Conservation (phyloP, 768 basidiomycete genomes). For the Fistulinella prunicolor region DNA sequence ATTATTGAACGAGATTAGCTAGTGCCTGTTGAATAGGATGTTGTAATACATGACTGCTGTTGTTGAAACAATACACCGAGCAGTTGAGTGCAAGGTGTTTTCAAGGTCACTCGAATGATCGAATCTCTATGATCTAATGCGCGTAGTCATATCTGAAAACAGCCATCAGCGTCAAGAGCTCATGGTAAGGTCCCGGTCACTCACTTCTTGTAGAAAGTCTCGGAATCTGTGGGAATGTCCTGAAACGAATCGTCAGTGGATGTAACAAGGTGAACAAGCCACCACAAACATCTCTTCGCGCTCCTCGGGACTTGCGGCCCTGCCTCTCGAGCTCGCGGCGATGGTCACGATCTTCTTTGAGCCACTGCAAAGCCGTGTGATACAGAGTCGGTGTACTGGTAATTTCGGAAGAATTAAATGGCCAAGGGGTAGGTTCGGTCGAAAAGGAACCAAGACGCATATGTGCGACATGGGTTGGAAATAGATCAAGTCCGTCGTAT, state of each 20-base stretch:
- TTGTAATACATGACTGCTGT: slow-evolving; percentile 2
- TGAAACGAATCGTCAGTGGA: slow-evolving; percentile 25
- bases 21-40: slow-evolving; percentile 12
- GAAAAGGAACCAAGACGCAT: slow-evolving; percentile 81
- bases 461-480: slow-evolving; percentile 92
- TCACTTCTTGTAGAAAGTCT: slow-evolving; percentile 83
- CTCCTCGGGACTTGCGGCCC: slow-evolving; percentile 60
- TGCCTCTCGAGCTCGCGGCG: slow-evolving; percentile 55
- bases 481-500: slow-evolving; percentile 87
- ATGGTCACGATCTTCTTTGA: slow-evolving; percentile 75
- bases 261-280: neutral
- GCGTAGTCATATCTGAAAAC: slow-evolving; percentile 49
- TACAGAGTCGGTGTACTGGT: slow-evolving; percentile 47
- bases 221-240: slow-evolving; percentile 69
- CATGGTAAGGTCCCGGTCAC: slow-evolving; percentile 18
- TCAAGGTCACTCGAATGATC: neutral
- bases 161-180: slow-evolving; percentile 3
- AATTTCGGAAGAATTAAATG: slow-evolving; percentile 34
- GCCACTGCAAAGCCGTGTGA: slow-evolving; percentile 78
- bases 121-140: slow-evolving; percentile 29
- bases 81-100: slow-evolving; percentile 11
- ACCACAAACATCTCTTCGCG: slow-evolving; percentile 50
- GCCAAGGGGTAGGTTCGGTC: slow-evolving; percentile 70
- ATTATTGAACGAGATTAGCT: no score
- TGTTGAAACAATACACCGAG: slow-evolving; percentile 15